Evolutionary conservation across 176 grass and related monocot genomes (phyloP).

Genomic region (Triticum turgidum): DNA sequence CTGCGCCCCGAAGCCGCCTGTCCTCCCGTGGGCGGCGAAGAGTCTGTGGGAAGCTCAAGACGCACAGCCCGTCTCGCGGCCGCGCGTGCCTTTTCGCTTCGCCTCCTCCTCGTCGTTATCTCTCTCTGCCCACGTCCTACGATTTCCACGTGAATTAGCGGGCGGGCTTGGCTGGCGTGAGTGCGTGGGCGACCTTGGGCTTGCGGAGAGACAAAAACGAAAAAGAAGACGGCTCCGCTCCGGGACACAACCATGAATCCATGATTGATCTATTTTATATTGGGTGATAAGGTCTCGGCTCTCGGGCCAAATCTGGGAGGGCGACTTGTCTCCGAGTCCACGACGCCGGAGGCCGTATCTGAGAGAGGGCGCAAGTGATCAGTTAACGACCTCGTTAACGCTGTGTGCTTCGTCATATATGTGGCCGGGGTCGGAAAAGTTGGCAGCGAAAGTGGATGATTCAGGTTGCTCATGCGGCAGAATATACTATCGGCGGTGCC

Average conservation of each 20-base stretch:
- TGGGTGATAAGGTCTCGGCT: conserved; percentile 18
- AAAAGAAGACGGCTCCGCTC: neutral
- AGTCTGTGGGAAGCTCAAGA: too few relatives aligned
- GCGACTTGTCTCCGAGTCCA: conserved; percentile 22
- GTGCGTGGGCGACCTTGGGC: neutral
- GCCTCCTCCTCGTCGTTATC: neutral
- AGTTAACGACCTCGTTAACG: neutral
- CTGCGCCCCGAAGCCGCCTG: too few relatives aligned
- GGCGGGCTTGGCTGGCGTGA: neutral
- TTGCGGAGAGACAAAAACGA: neutral
- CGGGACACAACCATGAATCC: neutral
- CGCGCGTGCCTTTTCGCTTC: too few relatives aligned
- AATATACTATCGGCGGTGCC: neutral
- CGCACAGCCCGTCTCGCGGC: too few relatives aligned
- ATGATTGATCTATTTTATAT: neutral
- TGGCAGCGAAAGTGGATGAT: neutral
- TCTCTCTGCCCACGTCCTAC: neutral
- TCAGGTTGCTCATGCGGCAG: conserved; percentile 1
- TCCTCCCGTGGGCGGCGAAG: too few relatives aligned
- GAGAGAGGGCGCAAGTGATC: conserved; percentile 8
- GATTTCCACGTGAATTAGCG: neutral
- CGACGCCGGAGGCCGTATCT: conserved; percentile 25
- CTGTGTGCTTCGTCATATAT: neutral
- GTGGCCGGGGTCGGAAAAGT: neutral
- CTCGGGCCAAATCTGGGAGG: conserved; percentile 5